A percentile compares a stretch with the other conserved stretches of the same genome.
Conservation (phyloP, 1,139 yeast genomes). For the Blastobotrys ciferrii region DNA sequence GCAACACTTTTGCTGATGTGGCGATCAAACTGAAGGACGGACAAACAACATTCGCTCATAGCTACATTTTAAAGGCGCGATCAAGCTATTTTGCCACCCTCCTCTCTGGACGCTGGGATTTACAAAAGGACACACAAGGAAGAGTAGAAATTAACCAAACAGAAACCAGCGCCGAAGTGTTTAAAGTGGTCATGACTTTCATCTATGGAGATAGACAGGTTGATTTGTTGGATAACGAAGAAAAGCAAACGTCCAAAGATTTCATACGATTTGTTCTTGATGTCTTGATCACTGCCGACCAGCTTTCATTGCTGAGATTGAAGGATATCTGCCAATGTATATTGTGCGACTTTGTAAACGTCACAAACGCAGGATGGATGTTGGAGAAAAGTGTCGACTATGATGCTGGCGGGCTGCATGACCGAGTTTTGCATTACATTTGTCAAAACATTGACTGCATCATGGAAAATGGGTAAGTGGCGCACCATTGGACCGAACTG, state of each 20-base stretch:
- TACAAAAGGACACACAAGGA: neutral
- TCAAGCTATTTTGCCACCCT: conserved; percentile 64
- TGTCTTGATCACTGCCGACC: conserved; percentile 62
- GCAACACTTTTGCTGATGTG: conserved; percentile 31
- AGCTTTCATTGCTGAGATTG: conserved; percentile 57
- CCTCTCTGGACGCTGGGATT: conserved; percentile 56
- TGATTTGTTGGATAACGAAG: conserved; percentile 44
- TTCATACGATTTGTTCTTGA: conserved; percentile 59
- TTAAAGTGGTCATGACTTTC: conserved; percentile 52
- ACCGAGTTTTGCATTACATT: conserved; percentile 65
- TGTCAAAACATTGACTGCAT: conserved; percentile 64
- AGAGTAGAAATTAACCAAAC: conserved; percentile 42
- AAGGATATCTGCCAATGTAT: conserved; percentile 61
- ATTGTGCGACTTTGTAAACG: conserved; percentile 56
- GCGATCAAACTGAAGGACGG: conserved; percentile 45
- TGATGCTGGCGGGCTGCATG: conserved; percentile 54
- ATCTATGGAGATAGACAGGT: conserved; percentile 55
- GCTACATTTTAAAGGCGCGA: conserved; percentile 52
- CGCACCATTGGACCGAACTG: no score
- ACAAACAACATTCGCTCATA: conserved; percentile 42
- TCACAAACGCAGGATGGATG: conserved; percentile 60
- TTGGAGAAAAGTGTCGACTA: conserved; percentile 53
- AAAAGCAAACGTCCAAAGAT: conserved; percentile 37
- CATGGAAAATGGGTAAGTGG: conserved; percentile 47
- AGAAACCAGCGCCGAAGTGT: conserved; percentile 46